Evolutionary conservation across 2,329 filamentous ascomycete species (phyloP), one percentile per base, ranked within the genome.

Genomic region (Berkeleyomyces basicola): DNA sequence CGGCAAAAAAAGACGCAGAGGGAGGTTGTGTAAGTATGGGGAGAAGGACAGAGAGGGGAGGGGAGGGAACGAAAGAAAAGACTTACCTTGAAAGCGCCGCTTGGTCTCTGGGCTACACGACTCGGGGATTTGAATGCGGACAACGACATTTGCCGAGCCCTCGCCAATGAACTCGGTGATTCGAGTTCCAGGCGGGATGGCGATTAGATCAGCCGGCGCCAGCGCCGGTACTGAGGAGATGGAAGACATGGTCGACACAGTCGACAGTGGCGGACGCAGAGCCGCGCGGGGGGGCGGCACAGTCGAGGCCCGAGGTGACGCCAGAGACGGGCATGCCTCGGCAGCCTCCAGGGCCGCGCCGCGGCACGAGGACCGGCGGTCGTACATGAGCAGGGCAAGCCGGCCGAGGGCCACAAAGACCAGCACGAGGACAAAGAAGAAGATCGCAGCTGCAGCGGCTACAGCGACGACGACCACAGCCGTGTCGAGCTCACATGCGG

Each of bases 91-190:
- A 67, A 72, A 72, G 65, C 70, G 67, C 4, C 44, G 36, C 36
- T 49, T 62, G 9, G 68, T 66, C 51, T 68, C 67, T 49, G 71
- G 66, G 44, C 70, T 65, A 61, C 71, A 67, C 63, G 68, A 68
- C 63, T 72, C 68, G 3, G 74, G 72, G 23, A 77, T 65, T 55
- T 75, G 74, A 63, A 87, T 77, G 67, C 79, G 79, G 69, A 88
- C 90, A 66, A 91, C 85, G 60, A 86, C 79, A 71, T 93, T 92
- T 61, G 88, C 87, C 33, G 86, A 84, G 33, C 88, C 88, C 71
- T 93, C 88, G 36, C 78, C 80, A 31, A 83, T 72, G 63, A 82
- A 74, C 61, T 71, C 60, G 23, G 58, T 63, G 7, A 66, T 63
- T 42, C 40, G 46, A 10, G 62, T 64, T 14, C 65, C 65, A 9